Conservation (phyloP, 1,284 basidiomycete species). For the Chalciporus sp. region DNA sequence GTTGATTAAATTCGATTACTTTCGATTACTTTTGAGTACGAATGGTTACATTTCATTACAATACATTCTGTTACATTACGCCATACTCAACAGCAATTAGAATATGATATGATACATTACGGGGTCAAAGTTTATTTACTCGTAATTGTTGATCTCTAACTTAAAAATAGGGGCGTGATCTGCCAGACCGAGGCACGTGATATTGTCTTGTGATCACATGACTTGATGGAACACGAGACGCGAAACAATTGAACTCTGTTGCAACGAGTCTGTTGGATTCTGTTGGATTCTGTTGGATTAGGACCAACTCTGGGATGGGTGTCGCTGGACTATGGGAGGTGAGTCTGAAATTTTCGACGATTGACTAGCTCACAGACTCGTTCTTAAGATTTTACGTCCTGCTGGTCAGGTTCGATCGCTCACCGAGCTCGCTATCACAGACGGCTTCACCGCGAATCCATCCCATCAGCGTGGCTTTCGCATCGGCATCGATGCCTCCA, state of each 20-base stretch:
- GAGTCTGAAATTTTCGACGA: background rate
- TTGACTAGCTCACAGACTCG: background rate
- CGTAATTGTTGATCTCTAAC: too few species aligned
- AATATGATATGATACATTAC: too few species aligned
- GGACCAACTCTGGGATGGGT: constrained; percentile 38
- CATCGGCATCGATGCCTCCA: constrained; percentile 78
- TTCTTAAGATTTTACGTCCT: constrained; percentile 59
- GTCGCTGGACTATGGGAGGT: constrained; percentile 51
- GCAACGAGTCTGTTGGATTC: too few species aligned
- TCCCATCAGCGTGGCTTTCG: constrained; percentile 63
- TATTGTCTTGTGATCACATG: background rate
- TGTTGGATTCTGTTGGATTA: too few species aligned
- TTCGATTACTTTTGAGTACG: too few species aligned
- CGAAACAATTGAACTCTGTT: background rate
- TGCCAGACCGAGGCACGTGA: background rate
- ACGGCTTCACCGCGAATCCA: constrained; percentile 69
- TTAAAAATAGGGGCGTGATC: background rate
- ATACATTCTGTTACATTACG: too few species aligned
- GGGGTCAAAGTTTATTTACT: too few species aligned
- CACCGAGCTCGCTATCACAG: constrained; percentile 66
- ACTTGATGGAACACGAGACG: background rate
- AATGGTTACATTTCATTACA: too few species aligned
- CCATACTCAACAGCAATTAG: too few species aligned
- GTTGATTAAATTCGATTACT: too few species aligned
- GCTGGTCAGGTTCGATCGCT: constrained; percentile 64